A percentile compares a stretch with the other conserved stretches of the same genome.
Conservation (phyloP, 805 yeast genomes). For the Monosporozyma aerobia region DNA sequence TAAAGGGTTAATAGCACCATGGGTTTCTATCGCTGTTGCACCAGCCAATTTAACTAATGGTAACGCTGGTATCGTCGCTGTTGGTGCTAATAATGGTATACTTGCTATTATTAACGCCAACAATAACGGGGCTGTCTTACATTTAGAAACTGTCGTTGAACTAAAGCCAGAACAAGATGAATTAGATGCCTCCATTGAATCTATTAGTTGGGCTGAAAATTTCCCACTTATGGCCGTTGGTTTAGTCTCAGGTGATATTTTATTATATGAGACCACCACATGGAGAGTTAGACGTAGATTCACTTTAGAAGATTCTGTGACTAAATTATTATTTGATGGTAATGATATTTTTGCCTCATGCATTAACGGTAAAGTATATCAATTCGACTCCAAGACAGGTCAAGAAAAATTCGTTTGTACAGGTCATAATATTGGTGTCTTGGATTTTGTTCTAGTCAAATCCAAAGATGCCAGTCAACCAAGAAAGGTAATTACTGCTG, state of each 20-base stretch:
- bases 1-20: conserved; percentile 71
- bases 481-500: conserved; percentile 74
- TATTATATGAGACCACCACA: conserved; percentile 69
- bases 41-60: conserved; percentile 34
- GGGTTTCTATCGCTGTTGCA: conserved; percentile 60
- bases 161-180: conserved; percentile 47
- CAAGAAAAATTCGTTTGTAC: conserved; percentile 65
- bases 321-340: conserved; percentile 59
- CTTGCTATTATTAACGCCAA: conserved; percentile 69
- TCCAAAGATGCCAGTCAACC: conserved; percentile 20
- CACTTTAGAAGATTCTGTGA: conserved; percentile 70
- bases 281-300: conserved; percentile 79
- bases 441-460: conserved; percentile 68
- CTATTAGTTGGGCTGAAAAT: conserved; percentile 68
- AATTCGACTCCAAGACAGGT: conserved; percentile 87
- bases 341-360: conserved; percentile 58
- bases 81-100: conserved; percentile 84
- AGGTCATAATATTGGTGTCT: conserved; percentile 91
- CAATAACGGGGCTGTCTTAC: conserved; percentile 56
- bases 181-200: conserved; percentile 63
- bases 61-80: conserved; percentile 50
- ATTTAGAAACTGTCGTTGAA: conserved; percentile 56
- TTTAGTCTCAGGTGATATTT: conserved; percentile 78
- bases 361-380: conserved; percentile 78
- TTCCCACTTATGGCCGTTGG: conserved; percentile 74